These are phyloP conservation scores for Daedaleopsis nitida DNA, from an alignment of 768 basidiomycete genomes.

Conservation along the genomic window DNA sequence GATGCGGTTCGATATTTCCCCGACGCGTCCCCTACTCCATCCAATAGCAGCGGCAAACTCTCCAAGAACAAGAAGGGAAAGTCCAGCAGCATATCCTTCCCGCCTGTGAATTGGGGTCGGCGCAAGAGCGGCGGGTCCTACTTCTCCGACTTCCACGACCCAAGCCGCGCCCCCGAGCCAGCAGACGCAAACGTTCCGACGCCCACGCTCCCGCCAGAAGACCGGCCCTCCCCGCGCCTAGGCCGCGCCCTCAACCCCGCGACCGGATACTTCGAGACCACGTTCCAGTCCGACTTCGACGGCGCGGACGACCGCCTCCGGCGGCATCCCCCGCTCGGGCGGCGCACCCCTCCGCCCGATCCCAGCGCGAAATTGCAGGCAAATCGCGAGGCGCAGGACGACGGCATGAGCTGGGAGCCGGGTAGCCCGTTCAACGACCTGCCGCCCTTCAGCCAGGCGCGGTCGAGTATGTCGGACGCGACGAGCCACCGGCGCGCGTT, in stretches of 20 bases:
- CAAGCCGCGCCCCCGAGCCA: constrained; percentile 18
- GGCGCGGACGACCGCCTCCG: constrained; percentile 32
- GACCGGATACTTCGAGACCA: constrained; percentile 41
- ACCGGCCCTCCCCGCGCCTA: constrained; percentile 23
- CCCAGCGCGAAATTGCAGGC: background rate
- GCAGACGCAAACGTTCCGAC: constrained; percentile 7
- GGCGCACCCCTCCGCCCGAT: constrained; percentile 1
- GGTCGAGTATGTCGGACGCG: constrained; percentile 32
- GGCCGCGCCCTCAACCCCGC: constrained; percentile 21
- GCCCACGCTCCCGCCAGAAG: constrained; percentile 10
- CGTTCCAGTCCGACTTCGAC: constrained; percentile 46
- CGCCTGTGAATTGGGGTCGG: constrained; percentile 65
- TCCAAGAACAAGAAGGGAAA: constrained; percentile 49
- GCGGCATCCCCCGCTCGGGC: constrained; percentile 22
- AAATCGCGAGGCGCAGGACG: background rate
- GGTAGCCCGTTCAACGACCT: constrained; percentile 38
- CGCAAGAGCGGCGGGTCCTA: constrained; percentile 55
- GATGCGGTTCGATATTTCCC: background rate
- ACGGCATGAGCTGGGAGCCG: constrained; percentile 34
- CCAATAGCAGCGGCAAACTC: constrained; percentile 28
- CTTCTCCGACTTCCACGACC: constrained; percentile 40
- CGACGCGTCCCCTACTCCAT: constrained; percentile 1
- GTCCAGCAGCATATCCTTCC: constrained; percentile 47
- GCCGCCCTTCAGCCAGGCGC: constrained; percentile 36
- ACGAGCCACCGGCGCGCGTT: constrained; percentile 37